These are phyloP conservation scores for Trichoderma simmonsii DNA, from an alignment of 2,329 filamentous ascomycete species.

Conservation along the genomic window DNA sequence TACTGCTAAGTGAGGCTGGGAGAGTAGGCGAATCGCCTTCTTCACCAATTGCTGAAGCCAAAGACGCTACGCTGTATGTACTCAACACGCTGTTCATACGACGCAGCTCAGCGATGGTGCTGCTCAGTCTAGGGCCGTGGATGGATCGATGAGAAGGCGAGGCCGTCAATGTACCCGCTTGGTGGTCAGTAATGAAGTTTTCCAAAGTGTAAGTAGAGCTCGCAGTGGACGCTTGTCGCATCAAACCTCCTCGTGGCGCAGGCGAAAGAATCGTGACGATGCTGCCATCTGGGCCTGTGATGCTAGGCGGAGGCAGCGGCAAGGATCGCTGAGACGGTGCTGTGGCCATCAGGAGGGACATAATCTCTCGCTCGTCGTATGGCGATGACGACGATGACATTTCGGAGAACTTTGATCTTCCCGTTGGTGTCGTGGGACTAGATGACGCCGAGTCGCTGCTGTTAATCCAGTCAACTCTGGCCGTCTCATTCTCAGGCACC, in stretches of 20 bases:
- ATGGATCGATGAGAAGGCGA: conserved; percentile 25
- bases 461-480: conserved; percentile 11
- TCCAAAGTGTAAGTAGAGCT: conserved; percentile 29
- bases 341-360: conserved; percentile 30
- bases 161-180: conserved; percentile 23
- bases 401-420: not conserved
- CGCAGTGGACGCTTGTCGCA: conserved; percentile 25
- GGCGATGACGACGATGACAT: conserved; percentile 30
- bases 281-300: conserved; percentile 29
- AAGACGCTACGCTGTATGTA: conserved; percentile 41
- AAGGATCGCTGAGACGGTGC: conserved; percentile 26
- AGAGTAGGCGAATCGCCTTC: conserved; percentile 40
- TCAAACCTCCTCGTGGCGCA: conserved; percentile 21
- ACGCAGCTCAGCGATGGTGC: conserved; percentile 50
- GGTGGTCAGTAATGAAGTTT: conserved; percentile 20
- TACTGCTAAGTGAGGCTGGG: conserved; percentile 24
- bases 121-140: conserved; percentile 32
- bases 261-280: conserved; percentile 31
- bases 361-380: conserved; percentile 34
- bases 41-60: conserved; percentile 28
- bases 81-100: conserved; percentile 56
- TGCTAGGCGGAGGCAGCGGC: conserved; percentile 30
- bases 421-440: conserved; percentile 14
- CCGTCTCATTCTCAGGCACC: conserved; percentile 20
- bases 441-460: conserved; percentile 16